Percentiles rank a stretch among this genome's conserved stretches.
These are phyloP conservation scores for Patellifolia procumbens DNA, from an alignment of 179 eudicot genomes.

Conservation along the genomic window DNA sequence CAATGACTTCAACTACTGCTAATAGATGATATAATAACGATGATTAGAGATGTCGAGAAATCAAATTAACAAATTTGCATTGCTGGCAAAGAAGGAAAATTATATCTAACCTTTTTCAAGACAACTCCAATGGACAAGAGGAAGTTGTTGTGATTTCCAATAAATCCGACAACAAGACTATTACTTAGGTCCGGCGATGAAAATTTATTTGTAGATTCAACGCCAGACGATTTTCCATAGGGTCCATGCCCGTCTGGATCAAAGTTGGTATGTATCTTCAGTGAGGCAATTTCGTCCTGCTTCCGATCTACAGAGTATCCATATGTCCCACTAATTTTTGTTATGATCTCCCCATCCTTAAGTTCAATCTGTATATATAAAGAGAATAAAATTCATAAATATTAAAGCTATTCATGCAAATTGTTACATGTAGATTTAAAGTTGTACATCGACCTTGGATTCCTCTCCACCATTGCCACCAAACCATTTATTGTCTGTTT, in stretches of 20 bases:
- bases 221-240: background rate
- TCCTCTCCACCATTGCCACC: background rate
- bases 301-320: background rate
- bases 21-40: too few relatives aligned
- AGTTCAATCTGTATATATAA: background rate
- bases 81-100: background rate
- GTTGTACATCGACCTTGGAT: background rate
- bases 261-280: constrained; percentile 5
- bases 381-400: background rate
- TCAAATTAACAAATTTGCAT: too few relatives aligned
- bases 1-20: too few relatives aligned
- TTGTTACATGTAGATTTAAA: background rate
- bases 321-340: background rate
- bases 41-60: too few relatives aligned
- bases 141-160: background rate
- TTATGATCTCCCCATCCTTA: background rate
- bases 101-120: background rate
- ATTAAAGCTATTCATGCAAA: background rate
- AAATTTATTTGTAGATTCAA: background rate
- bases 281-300: background rate
- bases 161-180: background rate
- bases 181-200: background rate
- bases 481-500: background rate
- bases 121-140: background rate
- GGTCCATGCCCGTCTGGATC: constrained; percentile 1